Evolutionary conservation across 2,329 filamentous ascomycete genomes (phyloP), one percentile per base, ranked within the genome.

Genomic region (Hypoxylon sp.): DNA sequence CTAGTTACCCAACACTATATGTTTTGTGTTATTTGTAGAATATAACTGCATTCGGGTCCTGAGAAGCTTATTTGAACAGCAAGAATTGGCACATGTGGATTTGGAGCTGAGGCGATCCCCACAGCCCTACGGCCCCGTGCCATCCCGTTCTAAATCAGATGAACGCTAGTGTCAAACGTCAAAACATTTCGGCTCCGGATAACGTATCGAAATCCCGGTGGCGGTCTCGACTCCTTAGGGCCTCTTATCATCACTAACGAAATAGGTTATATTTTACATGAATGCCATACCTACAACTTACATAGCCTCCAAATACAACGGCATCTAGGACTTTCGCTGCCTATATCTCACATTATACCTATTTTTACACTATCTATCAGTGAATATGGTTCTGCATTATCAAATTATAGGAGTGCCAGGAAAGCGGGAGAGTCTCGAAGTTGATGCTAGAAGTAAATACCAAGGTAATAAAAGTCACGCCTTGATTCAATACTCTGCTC

Each of bases 11-110:
- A 41, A 60, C 21, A 14, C 50, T 13, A 34, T 13, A 21, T 38
- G 48, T 68, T 65, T 59, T 50, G 17, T 61, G 52, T 55, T 55
- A 59, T 68, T 65, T 55, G 56, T n/a, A 58, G 46, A 58, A 65
- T 36, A 30, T 41, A 1, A 23, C 56, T 21, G 5, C 14, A 21
- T 64, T 36, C 5, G 48, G 60, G 5, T 38, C 10, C 32, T 30
- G 13, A 19, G 23, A 36, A 51, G 23, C 28, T 10, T 17, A 36
- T 36, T 45, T 25, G 17, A 25, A 38, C 13, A 11, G n/a, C 21
- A 25, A n/a, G 43, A 55, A 59, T 59, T 41, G 38, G 41, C 30
- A 32, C 17, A 55, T 34, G 48, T 25, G 21, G 49, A 34, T 36
- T 46, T n/a, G 30, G 14, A 53, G 51, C 30, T 43, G 41, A 21